Conservation (phyloP, 2,329 filamentous ascomycete species). For the Fusarium sp. region DNA sequence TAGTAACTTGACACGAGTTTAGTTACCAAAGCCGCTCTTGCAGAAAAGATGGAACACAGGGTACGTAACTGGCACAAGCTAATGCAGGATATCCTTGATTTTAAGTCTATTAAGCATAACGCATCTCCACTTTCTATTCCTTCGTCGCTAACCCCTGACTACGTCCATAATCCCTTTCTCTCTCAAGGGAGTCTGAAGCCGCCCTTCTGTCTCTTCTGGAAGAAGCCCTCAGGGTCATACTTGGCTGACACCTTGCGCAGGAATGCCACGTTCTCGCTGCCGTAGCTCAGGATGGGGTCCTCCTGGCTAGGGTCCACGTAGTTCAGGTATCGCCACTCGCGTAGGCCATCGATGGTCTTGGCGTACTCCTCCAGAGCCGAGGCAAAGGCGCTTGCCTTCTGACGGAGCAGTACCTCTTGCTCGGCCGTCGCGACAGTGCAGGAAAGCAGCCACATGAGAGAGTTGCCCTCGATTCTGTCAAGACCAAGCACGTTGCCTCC, state of each 20-base stretch:
- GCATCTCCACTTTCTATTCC: not conserved
- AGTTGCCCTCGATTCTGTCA: slow-evolving; percentile 49
- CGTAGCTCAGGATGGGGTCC: slow-evolving; percentile 53
- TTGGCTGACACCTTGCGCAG: slow-evolving; percentile 45
- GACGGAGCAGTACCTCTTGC: slow-evolving; percentile 30
- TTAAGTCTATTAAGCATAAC: not conserved
- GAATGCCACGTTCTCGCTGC: slow-evolving; percentile 49
- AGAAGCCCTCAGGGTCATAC: slow-evolving; percentile 51
- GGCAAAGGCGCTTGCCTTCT: slow-evolving; percentile 32
- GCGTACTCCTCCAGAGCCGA: slow-evolving; percentile 41
- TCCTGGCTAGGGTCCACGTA: slow-evolving; percentile 54
- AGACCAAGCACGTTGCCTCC: slow-evolving; percentile 52
- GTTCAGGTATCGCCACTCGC: slow-evolving; percentile 57
- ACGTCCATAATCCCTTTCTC: not conserved
- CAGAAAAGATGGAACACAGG: not conserved
- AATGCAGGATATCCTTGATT: not conserved
- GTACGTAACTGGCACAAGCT: not conserved
- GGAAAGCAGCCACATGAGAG: slow-evolving; percentile 51
- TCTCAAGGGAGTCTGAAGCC: slow-evolving; percentile 46
- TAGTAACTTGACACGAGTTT: not conserved
- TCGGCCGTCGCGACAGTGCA: slow-evolving; percentile 52
- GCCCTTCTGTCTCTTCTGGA: slow-evolving; percentile 48
- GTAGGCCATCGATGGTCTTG: slow-evolving; percentile 42
- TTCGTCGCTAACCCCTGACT: not conserved
- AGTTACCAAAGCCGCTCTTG: not conserved